These are phyloP conservation scores for Poronia punctata DNA, from an alignment of 495 filamentous ascomycete genomes.

Conservation along the genomic window DNA sequence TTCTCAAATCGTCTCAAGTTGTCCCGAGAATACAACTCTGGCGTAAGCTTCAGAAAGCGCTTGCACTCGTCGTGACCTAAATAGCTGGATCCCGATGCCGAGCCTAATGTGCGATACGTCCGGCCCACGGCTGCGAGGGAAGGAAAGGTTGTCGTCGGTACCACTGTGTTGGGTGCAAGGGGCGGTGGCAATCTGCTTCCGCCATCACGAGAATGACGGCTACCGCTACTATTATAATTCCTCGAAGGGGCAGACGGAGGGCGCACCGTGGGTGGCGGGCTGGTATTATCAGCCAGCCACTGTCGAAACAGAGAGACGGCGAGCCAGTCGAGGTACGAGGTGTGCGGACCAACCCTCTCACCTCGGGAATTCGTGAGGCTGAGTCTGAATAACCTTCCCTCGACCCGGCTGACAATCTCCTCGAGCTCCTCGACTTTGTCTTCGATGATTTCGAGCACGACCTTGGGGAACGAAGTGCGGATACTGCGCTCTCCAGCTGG, in stretches of 20 bases:
- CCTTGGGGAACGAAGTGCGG: conserved; percentile 58
- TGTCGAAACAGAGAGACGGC: conserved; percentile 78
- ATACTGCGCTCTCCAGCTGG: conserved; percentile 71
- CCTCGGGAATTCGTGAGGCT: conserved; percentile 71
- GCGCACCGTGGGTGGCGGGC: conserved; percentile 54
- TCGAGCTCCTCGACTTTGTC: conserved; percentile 85
- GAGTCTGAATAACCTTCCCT: conserved; percentile 72
- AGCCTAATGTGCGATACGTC: conserved; percentile 66
- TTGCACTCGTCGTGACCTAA: conserved; percentile 82
- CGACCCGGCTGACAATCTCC: conserved; percentile 57
- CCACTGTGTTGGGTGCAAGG: conserved; percentile 10
- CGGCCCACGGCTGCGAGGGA: conserved; percentile 50
- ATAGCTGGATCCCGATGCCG: conserved; percentile 52
- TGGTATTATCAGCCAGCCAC: conserved; percentile 83
- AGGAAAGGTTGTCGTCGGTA: conserved; percentile 18
- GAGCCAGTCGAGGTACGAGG: conserved; percentile 80
- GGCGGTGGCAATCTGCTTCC: conserved; percentile 7
- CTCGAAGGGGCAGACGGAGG: conserved; percentile 27
- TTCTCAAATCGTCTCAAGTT: conserved; percentile 75
- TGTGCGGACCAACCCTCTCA: conserved; percentile 70
- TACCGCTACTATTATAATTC: background rate
- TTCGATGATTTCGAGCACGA: conserved; percentile 79
- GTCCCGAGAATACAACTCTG: conserved; percentile 63
- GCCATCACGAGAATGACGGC: conserved; percentile 15
- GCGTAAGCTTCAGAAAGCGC: conserved; percentile 71